Evolutionary conservation across 2,329 filamentous ascomycete genomes (phyloP), one percentile per base, ranked within the genome.

Genomic region (Phoma sp.): DNA sequence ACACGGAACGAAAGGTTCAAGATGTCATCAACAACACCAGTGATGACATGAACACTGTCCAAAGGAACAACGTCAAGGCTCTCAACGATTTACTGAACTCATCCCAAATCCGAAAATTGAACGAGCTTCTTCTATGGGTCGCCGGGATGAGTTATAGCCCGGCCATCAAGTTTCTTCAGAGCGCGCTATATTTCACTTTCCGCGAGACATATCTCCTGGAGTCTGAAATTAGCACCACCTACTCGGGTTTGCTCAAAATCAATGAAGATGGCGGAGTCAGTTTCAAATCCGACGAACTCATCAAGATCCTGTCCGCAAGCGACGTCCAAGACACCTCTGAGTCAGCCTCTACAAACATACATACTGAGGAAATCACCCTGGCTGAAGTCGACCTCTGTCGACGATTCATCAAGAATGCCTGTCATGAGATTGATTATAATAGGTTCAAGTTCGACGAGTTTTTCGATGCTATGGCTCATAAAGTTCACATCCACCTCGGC

Each of bases 81-180:
- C 49, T 52, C 5, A 23, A 43, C 5, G 25, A 20, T 4, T 49
- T 42, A 15, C 18, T 64, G 40, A 56, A 2, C n/a, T 30, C 52
- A 12, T 21, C 47, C 20, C 59, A 62, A 21, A 36, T 56, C 29
- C 15, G 25, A 18, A 47, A 50, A 5, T 39, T 64, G 3, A 60
- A 64, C n/a, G 43, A 42, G 10, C 37, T 64, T 2, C 49, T 63
- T 17, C 30, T 61, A 4, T 64, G 61, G 61, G 29, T 64, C 7
- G 47, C 53, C 26, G 56, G 56, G 3, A n/a, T 45, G 10, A 49
- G 4, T 11, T 3, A 12, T 10, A 34, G 39, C 7, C 30, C 49
- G 7, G 5, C 20, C 3, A 30, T 42, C 9, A 45, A 49, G 32
- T 42, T 62, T 2, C 58, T 61, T 14, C 42, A 62, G 21, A 61